phyloP scores from a whole-genome alignment of 1,284 basidiomycete genomes.

The Leccinum pallidistipes region DNA sequence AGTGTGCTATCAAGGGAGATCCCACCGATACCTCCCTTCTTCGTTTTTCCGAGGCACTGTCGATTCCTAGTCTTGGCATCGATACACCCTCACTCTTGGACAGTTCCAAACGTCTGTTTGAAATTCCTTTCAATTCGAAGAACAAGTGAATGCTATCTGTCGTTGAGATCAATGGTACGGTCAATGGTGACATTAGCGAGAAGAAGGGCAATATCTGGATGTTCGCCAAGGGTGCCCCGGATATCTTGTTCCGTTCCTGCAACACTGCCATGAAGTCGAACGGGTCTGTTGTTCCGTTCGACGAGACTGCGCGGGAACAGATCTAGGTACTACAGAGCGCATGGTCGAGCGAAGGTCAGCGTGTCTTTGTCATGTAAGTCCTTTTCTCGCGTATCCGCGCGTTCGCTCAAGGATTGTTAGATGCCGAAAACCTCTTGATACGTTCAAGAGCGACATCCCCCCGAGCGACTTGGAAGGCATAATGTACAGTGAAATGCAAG shows the following conservation, averaged over 20 bases:
- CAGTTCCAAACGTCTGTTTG: conserved; percentile 37
- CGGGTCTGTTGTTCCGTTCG: conserved; percentile 38
- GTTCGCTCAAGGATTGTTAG: conserved; percentile 7
- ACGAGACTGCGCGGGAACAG: conserved; percentile 23
- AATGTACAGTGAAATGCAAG: conserved; percentile 38
- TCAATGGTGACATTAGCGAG: conserved; percentile 13
- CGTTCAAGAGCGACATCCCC: conserved; percentile 30
- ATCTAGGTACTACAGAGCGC: conserved; percentile 44
- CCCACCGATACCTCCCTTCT: conserved; percentile 65
- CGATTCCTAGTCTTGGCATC: conserved; percentile 22
- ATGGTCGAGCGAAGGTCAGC: conserved; percentile 60
- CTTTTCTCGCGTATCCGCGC: background rate
- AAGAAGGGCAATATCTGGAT: conserved; percentile 35
- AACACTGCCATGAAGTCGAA: conserved; percentile 40
- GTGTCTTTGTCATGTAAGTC: conserved; percentile 53
- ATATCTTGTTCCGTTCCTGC: conserved; percentile 54
- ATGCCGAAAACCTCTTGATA: conserved; percentile 34
- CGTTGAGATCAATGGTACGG: conserved; percentile 18
- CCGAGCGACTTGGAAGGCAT: conserved; percentile 41
- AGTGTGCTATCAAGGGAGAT: conserved; percentile 58
- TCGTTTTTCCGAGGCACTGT: conserved; percentile 54
- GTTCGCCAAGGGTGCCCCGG: conserved; percentile 59
- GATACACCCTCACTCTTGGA: conserved; percentile 28
- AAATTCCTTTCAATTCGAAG: conserved; percentile 62
- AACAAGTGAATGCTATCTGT: conserved; percentile 67